Evolutionary conservation across 495 filamentous ascomycete species (phyloP).

Genomic region (Penicillium canescens): DNA sequence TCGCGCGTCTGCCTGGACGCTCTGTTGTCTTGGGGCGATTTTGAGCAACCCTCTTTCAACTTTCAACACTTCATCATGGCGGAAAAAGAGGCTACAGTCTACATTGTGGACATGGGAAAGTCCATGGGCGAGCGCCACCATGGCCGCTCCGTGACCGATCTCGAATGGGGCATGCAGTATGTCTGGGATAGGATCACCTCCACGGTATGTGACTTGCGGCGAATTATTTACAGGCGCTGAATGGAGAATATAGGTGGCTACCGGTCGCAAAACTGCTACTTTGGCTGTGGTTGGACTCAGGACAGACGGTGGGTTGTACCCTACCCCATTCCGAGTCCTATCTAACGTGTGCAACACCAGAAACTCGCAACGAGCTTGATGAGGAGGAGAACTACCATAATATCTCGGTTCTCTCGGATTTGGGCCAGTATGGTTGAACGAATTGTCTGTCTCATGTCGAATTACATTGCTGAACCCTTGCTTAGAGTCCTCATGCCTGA

Average conservation of each 20-base stretch:
- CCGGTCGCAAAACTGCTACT: conserved; percentile 76
- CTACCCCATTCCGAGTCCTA: not conserved
- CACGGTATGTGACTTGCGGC: conserved; percentile 51
- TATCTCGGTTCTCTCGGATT: conserved; percentile 70
- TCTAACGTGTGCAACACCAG: conserved; percentile 33
- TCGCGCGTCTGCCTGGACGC: conserved; percentile 46
- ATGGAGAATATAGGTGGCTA: conserved; percentile 58
- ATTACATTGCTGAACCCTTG: not conserved
- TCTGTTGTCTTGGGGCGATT: conserved; percentile 9
- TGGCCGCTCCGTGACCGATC: conserved; percentile 76
- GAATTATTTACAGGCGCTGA: not conserved
- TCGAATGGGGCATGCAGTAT: conserved; percentile 89
- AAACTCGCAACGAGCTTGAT: conserved; percentile 66
- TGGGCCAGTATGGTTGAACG: conserved; percentile 60
- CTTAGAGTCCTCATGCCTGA: conserved; percentile 66
- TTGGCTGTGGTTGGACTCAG: conserved; percentile 81
- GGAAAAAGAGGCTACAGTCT: conserved; percentile 90
- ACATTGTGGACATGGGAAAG: conserved; percentile 81
- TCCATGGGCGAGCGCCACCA: conserved; percentile 77
- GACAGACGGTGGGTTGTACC: conserved; percentile 59
- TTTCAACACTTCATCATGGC: conserved; percentile 61
- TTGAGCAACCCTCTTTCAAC: conserved; percentile 3
- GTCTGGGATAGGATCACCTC: conserved; percentile 94
- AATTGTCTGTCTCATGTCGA: not conserved
- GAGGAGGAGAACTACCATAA: conserved; percentile 69